Evolutionary conservation across 176 grass and related monocot species (phyloP).

Genomic region (Eragrostis nindensis): DNA sequence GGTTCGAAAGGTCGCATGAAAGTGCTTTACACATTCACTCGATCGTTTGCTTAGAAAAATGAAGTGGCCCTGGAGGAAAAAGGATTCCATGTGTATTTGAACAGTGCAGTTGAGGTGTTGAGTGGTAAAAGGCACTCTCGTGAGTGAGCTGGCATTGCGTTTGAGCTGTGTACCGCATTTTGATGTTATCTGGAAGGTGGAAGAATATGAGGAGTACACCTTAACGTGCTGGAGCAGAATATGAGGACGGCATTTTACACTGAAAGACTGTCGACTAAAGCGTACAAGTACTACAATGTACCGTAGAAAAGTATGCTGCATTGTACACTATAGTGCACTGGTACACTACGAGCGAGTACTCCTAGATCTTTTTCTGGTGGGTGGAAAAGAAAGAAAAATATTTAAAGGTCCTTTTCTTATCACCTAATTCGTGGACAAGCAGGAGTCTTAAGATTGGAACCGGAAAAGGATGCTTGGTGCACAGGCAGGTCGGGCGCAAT

Average conservation of each 20-base stretch:
- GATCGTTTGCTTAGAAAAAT: not conserved
- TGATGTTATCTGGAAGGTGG: not conserved
- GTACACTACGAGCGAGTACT: not conserved
- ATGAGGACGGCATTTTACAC: not conserved
- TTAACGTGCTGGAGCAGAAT: too few relatives aligned
- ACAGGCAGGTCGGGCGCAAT: too few relatives aligned
- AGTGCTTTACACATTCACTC: not conserved
- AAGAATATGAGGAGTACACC: too few relatives aligned
- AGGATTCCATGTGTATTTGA: not conserved
- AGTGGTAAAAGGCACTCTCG: too few relatives aligned
- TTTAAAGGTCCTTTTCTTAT: too few relatives aligned
- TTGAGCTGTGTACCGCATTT: not conserved
- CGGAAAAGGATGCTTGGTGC: too few relatives aligned
- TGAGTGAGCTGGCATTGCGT: too few relatives aligned
- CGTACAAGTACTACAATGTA: not conserved
- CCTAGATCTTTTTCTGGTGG: too few relatives aligned
- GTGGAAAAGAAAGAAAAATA: too few relatives aligned
- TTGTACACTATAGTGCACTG: too few relatives aligned
- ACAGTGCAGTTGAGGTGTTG: not conserved
- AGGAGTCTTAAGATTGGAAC: too few relatives aligned
- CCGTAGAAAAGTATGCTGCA: not conserved
- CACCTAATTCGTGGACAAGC: too few relatives aligned
- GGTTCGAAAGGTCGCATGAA: not conserved
- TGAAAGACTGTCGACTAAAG: not conserved
- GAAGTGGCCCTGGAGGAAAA: not conserved